phyloP scores from a whole-genome alignment of 2,329 filamentous ascomycete species.

The Plenodomus lindquistii region DNA sequence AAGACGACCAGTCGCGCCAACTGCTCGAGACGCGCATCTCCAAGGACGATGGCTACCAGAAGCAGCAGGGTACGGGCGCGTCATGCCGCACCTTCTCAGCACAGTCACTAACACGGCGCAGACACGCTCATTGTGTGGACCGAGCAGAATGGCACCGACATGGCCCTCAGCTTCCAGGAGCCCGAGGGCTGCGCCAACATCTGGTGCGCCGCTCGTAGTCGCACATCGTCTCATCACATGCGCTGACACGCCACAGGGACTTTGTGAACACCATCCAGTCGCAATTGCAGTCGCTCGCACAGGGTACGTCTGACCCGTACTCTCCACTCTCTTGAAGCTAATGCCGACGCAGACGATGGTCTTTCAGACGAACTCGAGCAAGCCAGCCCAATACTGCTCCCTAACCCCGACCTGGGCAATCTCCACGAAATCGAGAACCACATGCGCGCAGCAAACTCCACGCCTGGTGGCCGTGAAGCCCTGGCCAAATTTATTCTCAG shows the following conservation, averaged over 20 bases:
- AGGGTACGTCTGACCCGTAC: conserved; percentile 55
- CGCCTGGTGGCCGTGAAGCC: conserved; percentile 77
- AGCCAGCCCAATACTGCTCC: conserved; percentile 72
- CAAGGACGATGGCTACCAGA: conserved; percentile 95
- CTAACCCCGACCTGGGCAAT: conserved; percentile 77
- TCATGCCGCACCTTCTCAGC: neutral
- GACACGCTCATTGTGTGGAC: conserved; percentile 99
- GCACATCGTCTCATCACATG: conserved; percentile 1
- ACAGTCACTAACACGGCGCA: conserved; percentile 47
- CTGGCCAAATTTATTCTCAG: conserved; percentile 83
- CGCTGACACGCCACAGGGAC: conserved; percentile 64
- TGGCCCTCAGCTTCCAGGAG: conserved; percentile 98
- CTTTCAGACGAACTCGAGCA: conserved; percentile 85
- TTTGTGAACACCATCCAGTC: conserved; percentile 88
- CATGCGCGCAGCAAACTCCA: conserved; percentile 78
- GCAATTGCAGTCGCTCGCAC: conserved; percentile 65
- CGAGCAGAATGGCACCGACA: conserved; percentile 86
- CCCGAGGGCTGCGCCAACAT: conserved; percentile 90
- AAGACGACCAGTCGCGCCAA: conserved; percentile 82
- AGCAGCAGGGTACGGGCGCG: conserved; percentile 79
- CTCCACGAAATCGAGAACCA: conserved; percentile 81
- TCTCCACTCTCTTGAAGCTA: conserved; percentile 12
- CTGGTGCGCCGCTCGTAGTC: conserved; percentile 63
- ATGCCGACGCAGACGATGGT: conserved; percentile 67
- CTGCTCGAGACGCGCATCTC: conserved; percentile 87